phyloP scores from a whole-genome alignment of 1,284 basidiomycete genomes.

The Laetiporus sulphureus region DNA sequence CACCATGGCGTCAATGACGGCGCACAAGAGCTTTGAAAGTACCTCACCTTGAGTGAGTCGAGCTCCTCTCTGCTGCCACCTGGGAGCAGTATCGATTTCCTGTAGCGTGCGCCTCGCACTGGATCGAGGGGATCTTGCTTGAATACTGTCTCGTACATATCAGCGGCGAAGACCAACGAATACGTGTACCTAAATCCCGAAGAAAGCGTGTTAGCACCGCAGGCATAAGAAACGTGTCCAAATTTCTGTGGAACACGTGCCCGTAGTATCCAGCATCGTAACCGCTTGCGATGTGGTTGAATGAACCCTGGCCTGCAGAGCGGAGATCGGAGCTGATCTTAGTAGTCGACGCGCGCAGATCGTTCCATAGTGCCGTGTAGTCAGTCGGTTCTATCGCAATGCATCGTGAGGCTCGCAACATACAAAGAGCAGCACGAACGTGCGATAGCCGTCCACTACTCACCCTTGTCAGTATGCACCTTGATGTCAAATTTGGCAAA shows the following conservation, averaged over 20 bases:
- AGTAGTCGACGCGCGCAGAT: conserved; percentile 58
- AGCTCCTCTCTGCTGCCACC: conserved; percentile 56
- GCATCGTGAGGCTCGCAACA: too few species aligned
- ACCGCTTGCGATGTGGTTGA: conserved; percentile 67
- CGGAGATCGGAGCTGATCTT: conserved; percentile 56
- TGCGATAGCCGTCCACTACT: too few species aligned
- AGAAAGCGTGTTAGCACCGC: neutral
- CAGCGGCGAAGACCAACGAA: conserved; percentile 69
- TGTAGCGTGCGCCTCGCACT: conserved; percentile 43
- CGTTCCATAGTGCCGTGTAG: conserved; percentile 71
- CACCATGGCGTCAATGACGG: too few species aligned
- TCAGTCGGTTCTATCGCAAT: conserved; percentile 51
- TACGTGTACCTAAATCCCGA: conserved; percentile 48
- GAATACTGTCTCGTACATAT: conserved; percentile 81
- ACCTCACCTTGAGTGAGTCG: conserved; percentile 44
- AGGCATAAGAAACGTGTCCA: neutral
- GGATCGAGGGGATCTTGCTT: conserved; percentile 69
- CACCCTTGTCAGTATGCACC: conserved; percentile 67
- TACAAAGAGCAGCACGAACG: neutral
- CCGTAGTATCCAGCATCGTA: conserved; percentile 82
- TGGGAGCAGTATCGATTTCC: conserved; percentile 45
- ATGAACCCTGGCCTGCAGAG: conserved; percentile 64
- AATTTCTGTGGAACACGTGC: too few species aligned
- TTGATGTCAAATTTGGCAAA: conserved; percentile 76
- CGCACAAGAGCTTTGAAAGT: too few species aligned